phyloP scores from a whole-genome alignment of 2,329 filamentous ascomycete species.

The Hortaea sp. region DNA sequence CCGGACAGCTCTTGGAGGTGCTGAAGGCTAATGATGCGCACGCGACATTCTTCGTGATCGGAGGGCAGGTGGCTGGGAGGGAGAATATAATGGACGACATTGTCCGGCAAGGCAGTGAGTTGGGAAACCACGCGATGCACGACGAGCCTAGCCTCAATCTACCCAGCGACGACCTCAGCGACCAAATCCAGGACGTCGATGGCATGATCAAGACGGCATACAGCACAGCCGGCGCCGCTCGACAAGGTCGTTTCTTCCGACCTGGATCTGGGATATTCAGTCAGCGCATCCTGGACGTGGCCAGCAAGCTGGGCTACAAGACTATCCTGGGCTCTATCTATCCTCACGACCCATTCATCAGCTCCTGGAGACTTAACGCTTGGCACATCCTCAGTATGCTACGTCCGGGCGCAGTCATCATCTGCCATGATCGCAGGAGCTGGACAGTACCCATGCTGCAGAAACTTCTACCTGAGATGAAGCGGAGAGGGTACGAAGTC shows the following conservation, averaged over 20 bases:
- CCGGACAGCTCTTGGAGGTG: slow-evolving; percentile 57
- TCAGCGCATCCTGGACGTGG: slow-evolving; percentile 52
- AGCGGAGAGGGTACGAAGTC: slow-evolving; percentile 57
- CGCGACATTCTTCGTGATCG: slow-evolving; percentile 86
- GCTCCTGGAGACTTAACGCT: slow-evolving; percentile 59
- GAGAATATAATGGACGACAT: slow-evolving; percentile 41
- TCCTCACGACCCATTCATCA: slow-evolving; percentile 83
- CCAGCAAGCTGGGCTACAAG: slow-evolving; percentile 54
- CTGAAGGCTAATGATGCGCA: slow-evolving; percentile 55
- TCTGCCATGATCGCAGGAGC: slow-evolving; percentile 74
- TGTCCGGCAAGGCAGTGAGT: slow-evolving; percentile 44
- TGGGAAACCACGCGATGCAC: slow-evolving; percentile 83
- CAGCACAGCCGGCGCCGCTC: slow-evolving; percentile 25
- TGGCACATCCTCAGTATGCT: slow-evolving; percentile 72
- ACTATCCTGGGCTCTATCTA: slow-evolving; percentile 78
- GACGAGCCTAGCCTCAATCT: slow-evolving; percentile 66
- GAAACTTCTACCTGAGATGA: slow-evolving; percentile 62
- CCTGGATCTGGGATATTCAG: slow-evolving; percentile 81
- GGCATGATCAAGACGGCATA: slow-evolving; percentile 50
- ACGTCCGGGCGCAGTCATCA: slow-evolving; percentile 65
- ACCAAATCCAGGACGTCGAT: slow-evolving; percentile 58
- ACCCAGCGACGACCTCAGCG: slow-evolving; percentile 46
- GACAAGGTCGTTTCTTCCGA: slow-evolving; percentile 60
- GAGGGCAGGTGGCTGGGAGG: slow-evolving; percentile 55
- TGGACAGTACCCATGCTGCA: slow-evolving; percentile 76